Evolutionary conservation across 257 asterid species (phyloP), one percentile per base, ranked within the genome.

Genomic region (Handroanthus guayacan): DNA sequence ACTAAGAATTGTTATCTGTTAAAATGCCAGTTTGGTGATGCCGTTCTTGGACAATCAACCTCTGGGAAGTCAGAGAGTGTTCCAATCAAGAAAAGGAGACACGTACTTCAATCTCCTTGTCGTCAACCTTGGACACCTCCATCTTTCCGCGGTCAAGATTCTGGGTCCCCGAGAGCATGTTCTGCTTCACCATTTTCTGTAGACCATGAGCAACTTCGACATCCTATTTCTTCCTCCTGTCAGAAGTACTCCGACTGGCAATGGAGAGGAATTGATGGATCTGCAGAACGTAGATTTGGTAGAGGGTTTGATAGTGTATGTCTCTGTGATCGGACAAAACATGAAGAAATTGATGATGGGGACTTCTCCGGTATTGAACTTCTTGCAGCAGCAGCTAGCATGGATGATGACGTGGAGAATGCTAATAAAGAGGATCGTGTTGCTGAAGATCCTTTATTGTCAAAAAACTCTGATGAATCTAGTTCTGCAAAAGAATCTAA

Each of bases 351-450:
- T 57, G 72, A 54, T 54, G 74, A 88, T 1, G 90, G 86, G 67
- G 96, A 89, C 78, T 91, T 92, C 81, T 89, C 93, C 4, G 97
- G 98, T 56, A 87, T 94, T 75, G 93, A 85, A 62, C 97, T 94
- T 72, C 97, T 94, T 68, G 98, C 96, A 45, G 88, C 93, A 37
- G 94, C 93, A 75, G 97, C 98, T 36, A 84, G 77, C 85, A 76
- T 86, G 84, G 92, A 77, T 72, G 89, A 25, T 41, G 84, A 72
- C 72, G 47, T 39, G 45, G 81, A 55, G 54, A 76, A 76, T 62
- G 86, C 61, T 66, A 68, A 17, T 5, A 71, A 87, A 77, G 83
- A 73, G 79, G 88, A 72, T 72, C 52, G 57, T 62, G 83, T 69
- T n/a, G 76, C 55, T 31, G 78, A 82, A 73, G 83, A 84, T 74